Base-by-base conservation (phyloP, 73 alveolate genomes). In the Effrenium voratum region DNA sequence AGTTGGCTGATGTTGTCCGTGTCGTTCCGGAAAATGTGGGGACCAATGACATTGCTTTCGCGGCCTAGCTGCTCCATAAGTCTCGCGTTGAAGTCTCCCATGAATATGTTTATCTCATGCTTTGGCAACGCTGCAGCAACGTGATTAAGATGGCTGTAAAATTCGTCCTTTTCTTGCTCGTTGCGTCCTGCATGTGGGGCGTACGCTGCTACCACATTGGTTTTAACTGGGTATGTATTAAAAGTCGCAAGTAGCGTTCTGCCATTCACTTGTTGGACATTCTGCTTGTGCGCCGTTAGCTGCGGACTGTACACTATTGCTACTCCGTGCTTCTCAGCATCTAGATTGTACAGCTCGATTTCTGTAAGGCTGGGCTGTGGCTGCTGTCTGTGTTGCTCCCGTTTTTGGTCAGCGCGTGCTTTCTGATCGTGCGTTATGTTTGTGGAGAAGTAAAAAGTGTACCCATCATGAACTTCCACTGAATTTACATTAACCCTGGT, bases 41-140 rank as follows among this genome's bases (percentile, higher is more conserved):
- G 32, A 2, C 93, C 93, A 5, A 52, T 83, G 36, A 49, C 52
- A 6, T 52, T 75, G 5, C 41, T 32, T 52, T 83, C 93, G 12
- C 49, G 77, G 12, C 77, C 77, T 8, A 83, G 57, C 16, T n/a
- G 57, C n/a, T 83, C 93, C 93, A 83, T 49, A 13, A 83, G 76
- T n/a, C 93, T 83, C 24, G 93, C 93, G 43, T 83, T 83, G 52
- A 83, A 83, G n/a, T 83, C 93, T 12, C 93, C 93, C 40, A 83
- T 6, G 13, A 83, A 24, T 12, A 83, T 32, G 44, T 83, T 83
- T 52, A 83, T 83, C 12, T 52, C 93, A 52, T 83, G 93, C 10
- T 28, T 5, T 5, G 5, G 28, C 52, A 34, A 50, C 32, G 36
- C 60, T 0, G 41, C 2, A 12, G 34, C 15, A 2, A 32, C 40